Evolutionary conservation across 352 stramenopile genomes (phyloP).

Genomic region (Phytophthora sansomeana): DNA sequence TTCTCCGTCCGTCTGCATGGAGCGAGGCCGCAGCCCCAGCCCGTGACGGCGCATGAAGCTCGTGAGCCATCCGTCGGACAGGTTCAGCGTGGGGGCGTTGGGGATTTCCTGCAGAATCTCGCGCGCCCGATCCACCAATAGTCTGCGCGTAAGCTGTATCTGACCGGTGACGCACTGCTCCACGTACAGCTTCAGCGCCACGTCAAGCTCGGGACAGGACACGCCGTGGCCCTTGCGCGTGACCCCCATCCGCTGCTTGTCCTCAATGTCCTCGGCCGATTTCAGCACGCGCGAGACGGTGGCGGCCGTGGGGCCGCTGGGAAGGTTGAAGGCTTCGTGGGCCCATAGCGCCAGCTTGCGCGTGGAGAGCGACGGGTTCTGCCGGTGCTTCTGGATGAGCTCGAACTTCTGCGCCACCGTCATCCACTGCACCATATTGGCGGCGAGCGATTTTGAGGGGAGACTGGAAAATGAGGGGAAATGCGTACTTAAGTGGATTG

Average conservation of each 20-base stretch:
- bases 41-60: constrained; percentile 42
- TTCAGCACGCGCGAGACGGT: constrained; percentile 42
- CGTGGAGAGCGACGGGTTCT: constrained; percentile 30
- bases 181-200: constrained; percentile 30
- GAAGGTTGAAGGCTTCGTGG: constrained; percentile 39
- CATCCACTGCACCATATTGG: constrained; percentile 47
- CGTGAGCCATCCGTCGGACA: constrained; percentile 43
- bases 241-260: constrained; percentile 38
- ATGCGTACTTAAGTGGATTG: not conserved
- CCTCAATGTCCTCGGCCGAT: constrained; percentile 33
- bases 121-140: constrained; percentile 32
- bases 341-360: constrained; percentile 38
- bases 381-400: constrained; percentile 41
- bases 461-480: constrained; percentile 8
- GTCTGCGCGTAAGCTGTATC: constrained; percentile 30
- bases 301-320: constrained; percentile 20
- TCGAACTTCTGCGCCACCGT: constrained; percentile 43
- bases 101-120: constrained; percentile 33
- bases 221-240: constrained; percentile 40
- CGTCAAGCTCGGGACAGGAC: constrained; percentile 31
- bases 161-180: constrained; percentile 21
- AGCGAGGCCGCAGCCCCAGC: constrained; percentile 31
- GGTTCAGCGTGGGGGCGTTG: constrained; percentile 28
- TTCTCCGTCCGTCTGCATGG: constrained; percentile 33
- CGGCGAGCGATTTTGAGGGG: constrained; percentile 9